Evolutionary conservation across 139 green algal genomes (phyloP).

Genomic region (Micromonas pusilla): DNA sequence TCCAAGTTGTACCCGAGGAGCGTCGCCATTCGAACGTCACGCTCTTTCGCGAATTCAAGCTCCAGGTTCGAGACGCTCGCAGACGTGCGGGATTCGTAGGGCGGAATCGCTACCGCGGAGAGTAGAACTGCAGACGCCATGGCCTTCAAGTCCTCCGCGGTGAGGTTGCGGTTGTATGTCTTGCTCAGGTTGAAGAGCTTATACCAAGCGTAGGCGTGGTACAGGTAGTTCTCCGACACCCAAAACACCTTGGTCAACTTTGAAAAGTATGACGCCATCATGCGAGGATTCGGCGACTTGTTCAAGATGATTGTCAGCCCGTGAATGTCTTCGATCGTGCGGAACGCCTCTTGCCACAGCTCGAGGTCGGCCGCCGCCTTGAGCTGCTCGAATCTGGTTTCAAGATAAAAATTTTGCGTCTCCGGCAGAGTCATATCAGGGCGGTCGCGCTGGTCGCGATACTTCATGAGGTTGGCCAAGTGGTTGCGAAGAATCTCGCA

Average conservation of each 20-base stretch:
- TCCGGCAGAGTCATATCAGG: conserved; percentile 85
- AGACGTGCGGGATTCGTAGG: conserved; percentile 43
- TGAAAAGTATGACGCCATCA: conserved; percentile 95
- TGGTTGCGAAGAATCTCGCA: conserved; percentile 98
- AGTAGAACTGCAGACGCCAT: conserved; percentile 83
- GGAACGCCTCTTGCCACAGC: conserved; percentile 98
- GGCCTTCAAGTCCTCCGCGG: conserved; percentile 52
- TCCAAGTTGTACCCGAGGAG: conserved; percentile 81
- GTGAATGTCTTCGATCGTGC: conserved; percentile 97
- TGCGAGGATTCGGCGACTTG: conserved; percentile 76
- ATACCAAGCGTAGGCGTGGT: conserved; percentile 90
- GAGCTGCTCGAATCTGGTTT: conserved; percentile 96
- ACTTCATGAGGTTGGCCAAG: conserved; percentile 90
- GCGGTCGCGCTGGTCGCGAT: conserved; percentile 74
- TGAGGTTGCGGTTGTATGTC: conserved; percentile 78
- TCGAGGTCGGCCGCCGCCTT: conserved; percentile 89
- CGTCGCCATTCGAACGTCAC: conserved; percentile 78
- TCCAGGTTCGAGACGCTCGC: conserved; percentile 33
- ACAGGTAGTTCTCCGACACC: conserved; percentile 76
- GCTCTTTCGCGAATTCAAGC: conserved; percentile 71
- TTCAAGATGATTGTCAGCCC: conserved; percentile 76
- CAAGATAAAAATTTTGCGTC: conserved; percentile 83
- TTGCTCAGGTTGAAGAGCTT: conserved; percentile 87
- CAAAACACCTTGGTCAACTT: conserved; percentile 85
- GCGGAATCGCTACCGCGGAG: conserved; percentile 78